Percentiles rank a stretch among this genome's conserved stretches.
These are phyloP conservation scores for Talaromyces sp. DNA, from an alignment of 2,329 filamentous ascomycete species.

Conservation along the genomic window DNA sequence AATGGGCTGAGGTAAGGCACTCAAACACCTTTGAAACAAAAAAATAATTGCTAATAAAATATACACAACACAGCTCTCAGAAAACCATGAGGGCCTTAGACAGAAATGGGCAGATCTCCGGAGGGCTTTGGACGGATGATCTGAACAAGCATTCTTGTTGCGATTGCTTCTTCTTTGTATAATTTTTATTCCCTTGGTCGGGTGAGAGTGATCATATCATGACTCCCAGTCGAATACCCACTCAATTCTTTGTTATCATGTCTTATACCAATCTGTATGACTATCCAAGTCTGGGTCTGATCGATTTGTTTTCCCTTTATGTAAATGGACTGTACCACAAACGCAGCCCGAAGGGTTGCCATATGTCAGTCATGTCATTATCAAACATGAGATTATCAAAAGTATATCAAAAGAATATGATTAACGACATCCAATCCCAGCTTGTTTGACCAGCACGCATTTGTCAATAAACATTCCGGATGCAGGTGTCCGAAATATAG, in stretches of 20 bases:
- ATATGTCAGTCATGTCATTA: constrained; percentile 1
- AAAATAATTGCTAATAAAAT: constrained; percentile 19
- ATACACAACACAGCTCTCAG: constrained; percentile 58
- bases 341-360: neutral
- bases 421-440: neutral
- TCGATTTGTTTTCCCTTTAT: neutral
- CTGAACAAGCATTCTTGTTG: neutral
- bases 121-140: constrained; percentile 49
- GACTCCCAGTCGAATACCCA: neutral
- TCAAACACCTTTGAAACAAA: neutral
- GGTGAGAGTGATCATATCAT: neutral
- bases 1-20: constrained; percentile 78
- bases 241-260: neutral
- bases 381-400: neutral
- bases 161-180: constrained; percentile 13
- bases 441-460: neutral
- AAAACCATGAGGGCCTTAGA: constrained; percentile 65
- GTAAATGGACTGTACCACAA: neutral
- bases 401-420: neutral
- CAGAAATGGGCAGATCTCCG: constrained; percentile 74
- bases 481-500: neutral
- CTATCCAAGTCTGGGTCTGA: neutral
- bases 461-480: neutral
- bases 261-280: constrained; percentile 16
- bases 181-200: constrained; percentile 6